Evolutionary conservation across 495 filamentous ascomycete genomes (phyloP).

Genomic region (Rhypophila decipiens): DNA sequence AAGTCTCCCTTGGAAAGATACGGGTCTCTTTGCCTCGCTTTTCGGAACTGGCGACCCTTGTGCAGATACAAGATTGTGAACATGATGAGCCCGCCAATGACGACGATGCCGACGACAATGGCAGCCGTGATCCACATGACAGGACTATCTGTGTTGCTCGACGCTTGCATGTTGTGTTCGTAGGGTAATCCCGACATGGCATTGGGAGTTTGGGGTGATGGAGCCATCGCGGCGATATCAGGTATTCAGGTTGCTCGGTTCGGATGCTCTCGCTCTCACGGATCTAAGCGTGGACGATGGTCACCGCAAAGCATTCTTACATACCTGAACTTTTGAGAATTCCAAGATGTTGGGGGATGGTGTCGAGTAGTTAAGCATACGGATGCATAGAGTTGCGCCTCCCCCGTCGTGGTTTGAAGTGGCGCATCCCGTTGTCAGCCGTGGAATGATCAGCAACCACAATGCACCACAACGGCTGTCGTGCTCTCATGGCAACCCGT

Average conservation of each 20-base stretch:
- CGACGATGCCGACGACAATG: conserved; percentile 21
- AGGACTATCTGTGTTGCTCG: background rate
- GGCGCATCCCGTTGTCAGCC: background rate
- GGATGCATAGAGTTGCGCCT: background rate
- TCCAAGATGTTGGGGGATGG: background rate
- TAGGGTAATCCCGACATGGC: background rate
- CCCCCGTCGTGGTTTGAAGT: background rate
- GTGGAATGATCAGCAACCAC: background rate
- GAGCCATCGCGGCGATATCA: background rate
- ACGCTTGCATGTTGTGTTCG: background rate
- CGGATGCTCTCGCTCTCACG: background rate
- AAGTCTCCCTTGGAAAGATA: conserved; percentile 14
- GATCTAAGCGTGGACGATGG: too few species aligned
- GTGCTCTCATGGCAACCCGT: background rate
- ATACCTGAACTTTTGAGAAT: background rate
- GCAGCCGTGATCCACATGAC: conserved; percentile 25
- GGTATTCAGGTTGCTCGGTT: too few species aligned
- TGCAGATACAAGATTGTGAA: conserved; percentile 14
- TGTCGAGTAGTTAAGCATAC: background rate
- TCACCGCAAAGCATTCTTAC: background rate
- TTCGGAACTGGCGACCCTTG: conserved; percentile 16
- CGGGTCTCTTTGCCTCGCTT: conserved; percentile 12
- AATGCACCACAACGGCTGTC: background rate
- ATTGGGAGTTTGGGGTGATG: background rate
- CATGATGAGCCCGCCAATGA: conserved; percentile 19